Base-by-base conservation (phyloP, 495 filamentous ascomycete genomes). In the Aspergillus campestris region DNA sequence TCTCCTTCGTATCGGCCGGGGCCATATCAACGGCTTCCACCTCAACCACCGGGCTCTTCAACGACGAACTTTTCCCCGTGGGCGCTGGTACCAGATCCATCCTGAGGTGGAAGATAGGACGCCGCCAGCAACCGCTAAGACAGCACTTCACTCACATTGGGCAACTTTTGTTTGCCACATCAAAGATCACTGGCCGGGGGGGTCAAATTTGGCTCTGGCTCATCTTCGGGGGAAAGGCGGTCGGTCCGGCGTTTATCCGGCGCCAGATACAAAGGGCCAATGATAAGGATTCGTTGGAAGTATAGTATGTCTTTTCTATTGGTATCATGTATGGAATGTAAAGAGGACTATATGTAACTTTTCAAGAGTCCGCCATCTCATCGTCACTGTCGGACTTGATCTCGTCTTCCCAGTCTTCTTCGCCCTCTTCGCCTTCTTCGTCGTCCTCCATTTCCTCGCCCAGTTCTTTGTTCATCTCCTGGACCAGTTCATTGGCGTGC, bases 401-500 rank as follows among this genome's bases (percentile, higher is more conserved):
- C 35, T 69, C 69, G 40, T 60, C 61, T 27, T 65, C 57, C 42
- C 62, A 62, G 10, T 56, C 64, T 6, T 68, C 67, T 7, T 57
- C 66, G 5, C 63, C 71, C 14, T 75, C 70, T 28, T 69, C 70
- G 12, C 71, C 65, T 31, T 73, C 63, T 30, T 73, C 70, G n/a
- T 63, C 60, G n/a, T 74, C 70, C 5, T 74, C 69, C 35, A 76
- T 69, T n/a, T 71, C 68, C 46, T 77, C 70, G 32, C 75, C 74
- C 14, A 83, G 66, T 24, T 73, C 70, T 47, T 77, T 63, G 54
- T 75, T 63, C 51, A 82, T 70, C 30, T 67, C 75, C 47, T 73
- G 67, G 7, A 85, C 72, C 29, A 84, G 57, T 50, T 83, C 80
- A 42, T 72, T 28, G 8, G 74, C 73, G 53, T 78, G 75, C 8